Evolutionary conservation across 495 filamentous ascomycete genomes (phyloP), one percentile per base, ranked within the genome.

Genomic region (Daldinia grandis): DNA sequence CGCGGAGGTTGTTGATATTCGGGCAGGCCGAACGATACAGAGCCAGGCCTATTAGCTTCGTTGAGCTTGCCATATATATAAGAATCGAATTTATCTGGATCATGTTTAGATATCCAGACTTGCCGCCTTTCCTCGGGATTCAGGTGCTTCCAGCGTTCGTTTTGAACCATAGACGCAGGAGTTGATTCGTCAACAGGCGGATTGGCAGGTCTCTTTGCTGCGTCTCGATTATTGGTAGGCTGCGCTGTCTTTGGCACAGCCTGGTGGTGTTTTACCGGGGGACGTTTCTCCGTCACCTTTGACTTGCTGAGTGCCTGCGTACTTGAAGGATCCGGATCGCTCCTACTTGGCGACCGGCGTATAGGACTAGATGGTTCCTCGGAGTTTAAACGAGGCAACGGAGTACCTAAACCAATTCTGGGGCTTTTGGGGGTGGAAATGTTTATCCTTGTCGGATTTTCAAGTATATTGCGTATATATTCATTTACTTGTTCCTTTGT

Each of bases 41-140:
- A 73, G 10, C 74, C 71, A 2, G 74, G 74, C 35, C 71, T 65
- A 37, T 72, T 72, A 0, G 71, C 62, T n/a, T 73, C 71, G 31
- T 76, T 76, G 15, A 40, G 65, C 19, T 76, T 71, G 19, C 71
- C 56, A 14, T 78, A 76, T 1, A 77, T 77, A 15, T 75, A 64
- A 2, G 69, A 69, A 53, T 77, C 75, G 10, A 77, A 67, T 35
- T 68, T 64, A 3, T 33, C 44, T 0, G 73, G 63, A 19, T 77
- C 75, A 49, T 77, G 75, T 14, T 73, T 66, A 4, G 73, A 56
- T 51, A 73, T 44, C 73, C 63, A 69, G 42, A 57, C 58, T 27
- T 67, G 70, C 4, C 73, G 70, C 51, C 68, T 69, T 54, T 73
- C 62, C 49, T 75, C 75, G 10, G 62, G 62, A 5, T 49, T 51